Conservation (phyloP, 495 filamentous ascomycete genomes). For the Talaromyces liani region DNA sequence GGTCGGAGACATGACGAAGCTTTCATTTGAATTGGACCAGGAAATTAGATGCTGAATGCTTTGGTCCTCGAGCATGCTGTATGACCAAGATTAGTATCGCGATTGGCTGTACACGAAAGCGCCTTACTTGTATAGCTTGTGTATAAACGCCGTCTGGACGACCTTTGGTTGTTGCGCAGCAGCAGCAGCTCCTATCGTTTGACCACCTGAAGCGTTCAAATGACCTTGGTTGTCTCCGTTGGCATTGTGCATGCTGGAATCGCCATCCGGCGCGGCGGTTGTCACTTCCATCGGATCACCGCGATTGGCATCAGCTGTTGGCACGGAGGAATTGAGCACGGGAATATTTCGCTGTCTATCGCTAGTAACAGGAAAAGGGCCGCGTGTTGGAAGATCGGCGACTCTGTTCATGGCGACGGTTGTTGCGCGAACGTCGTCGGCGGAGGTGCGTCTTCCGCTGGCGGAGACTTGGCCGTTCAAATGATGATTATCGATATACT, state of each 20-base stretch:
- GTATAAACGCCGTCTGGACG: conserved; percentile 98
- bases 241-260: conserved; percentile 32
- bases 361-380: conserved; percentile 26
- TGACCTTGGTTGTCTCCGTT: conserved; percentile 36
- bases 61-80: conserved; percentile 91
- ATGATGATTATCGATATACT: background rate
- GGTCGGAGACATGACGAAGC: conserved; percentile 96
- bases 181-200: conserved; percentile 57
- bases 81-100: conserved; percentile 9
- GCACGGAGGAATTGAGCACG: conserved; percentile 34
- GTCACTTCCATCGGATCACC: conserved; percentile 45
- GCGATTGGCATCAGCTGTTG: conserved; percentile 27
- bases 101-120: background rate
- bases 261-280: conserved; percentile 38
- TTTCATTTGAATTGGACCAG: conserved; percentile 89
- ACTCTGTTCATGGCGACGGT: conserved; percentile 30
- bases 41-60: conserved; percentile 92
- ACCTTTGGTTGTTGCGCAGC: conserved; percentile 95
- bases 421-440: background rate
- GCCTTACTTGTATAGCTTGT: conserved; percentile 95
- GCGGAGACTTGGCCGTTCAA: background rate
- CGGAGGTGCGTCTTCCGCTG: background rate
- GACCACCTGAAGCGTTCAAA: conserved; percentile 36
- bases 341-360: conserved; percentile 39
- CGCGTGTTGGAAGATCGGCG: conserved; percentile 36